Evolutionary conservation across 1,284 basidiomycete species (phyloP).

Genomic region (Moniliophthora roreri): DNA sequence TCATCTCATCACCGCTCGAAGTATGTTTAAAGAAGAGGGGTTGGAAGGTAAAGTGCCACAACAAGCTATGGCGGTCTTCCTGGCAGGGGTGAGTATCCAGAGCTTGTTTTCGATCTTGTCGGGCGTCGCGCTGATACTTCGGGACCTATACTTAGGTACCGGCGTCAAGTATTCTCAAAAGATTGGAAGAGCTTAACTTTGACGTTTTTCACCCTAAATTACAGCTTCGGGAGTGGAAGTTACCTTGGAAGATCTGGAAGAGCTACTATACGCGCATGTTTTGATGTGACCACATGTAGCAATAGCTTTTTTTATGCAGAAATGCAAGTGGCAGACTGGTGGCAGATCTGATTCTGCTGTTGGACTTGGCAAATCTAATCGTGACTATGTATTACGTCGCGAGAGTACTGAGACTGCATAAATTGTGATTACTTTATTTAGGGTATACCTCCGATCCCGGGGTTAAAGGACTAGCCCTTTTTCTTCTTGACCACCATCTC

Average conservation of each 20-base stretch:
- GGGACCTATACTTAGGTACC: slow-evolving; percentile 56
- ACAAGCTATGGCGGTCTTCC: slow-evolving; percentile 75
- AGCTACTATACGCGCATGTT: slow-evolving; percentile 49
- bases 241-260: slow-evolving; percentile 87
- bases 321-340: background rate
- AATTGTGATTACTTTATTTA: background rate
- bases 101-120: slow-evolving; percentile 15
- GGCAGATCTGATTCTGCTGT: background rate
- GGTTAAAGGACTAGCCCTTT: background rate
- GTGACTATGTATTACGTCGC: background rate
- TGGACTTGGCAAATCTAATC: background rate
- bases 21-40: slow-evolving; percentile 63
- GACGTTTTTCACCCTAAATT: slow-evolving; percentile 77
- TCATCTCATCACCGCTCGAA: slow-evolving; percentile 82
- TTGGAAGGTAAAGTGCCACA: slow-evolving; percentile 60
- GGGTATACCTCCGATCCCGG: slow-evolving; percentile 1
- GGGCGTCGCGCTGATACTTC: slow-evolving; percentile 13
- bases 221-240: slow-evolving; percentile 78
- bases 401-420: background rate
- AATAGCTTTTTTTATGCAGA: slow-evolving; percentile 44
- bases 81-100: slow-evolving; percentile 64
- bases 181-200: slow-evolving; percentile 80
- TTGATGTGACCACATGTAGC: background rate
- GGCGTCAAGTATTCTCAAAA: slow-evolving; percentile 68
- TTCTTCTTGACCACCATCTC: slow-evolving; percentile 16